Evolutionary conservation across 306 rosid species (phyloP).

Genomic region (Abrus pulchellus): DNA sequence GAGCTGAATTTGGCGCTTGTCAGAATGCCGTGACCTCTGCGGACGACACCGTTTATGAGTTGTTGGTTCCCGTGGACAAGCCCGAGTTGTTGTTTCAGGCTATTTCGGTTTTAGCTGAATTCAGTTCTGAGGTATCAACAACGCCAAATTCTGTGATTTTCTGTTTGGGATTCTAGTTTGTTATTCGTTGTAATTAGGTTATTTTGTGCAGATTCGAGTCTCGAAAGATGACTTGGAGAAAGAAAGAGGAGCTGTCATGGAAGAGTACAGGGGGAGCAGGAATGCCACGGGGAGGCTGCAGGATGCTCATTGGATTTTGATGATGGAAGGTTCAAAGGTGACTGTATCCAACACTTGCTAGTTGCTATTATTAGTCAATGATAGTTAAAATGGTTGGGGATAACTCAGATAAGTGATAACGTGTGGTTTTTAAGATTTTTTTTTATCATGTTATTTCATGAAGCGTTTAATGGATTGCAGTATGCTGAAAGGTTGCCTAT

Average conservation of each 20-base stretch:
- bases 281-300: slow-evolving; percentile 96
- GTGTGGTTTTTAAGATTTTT: too few species aligned
- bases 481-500: slow-evolving; percentile 95
- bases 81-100: slow-evolving; percentile 87
- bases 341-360: slow-evolving; percentile 27
- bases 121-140: slow-evolving; percentile 84
- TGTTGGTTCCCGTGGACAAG: slow-evolving; percentile 94
- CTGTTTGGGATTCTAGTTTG: not conserved
- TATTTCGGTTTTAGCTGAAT: slow-evolving; percentile 86
- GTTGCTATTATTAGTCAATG: not conserved
- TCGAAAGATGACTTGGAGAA: slow-evolving; percentile 85
- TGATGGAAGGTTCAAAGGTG: slow-evolving; percentile 97
- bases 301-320: slow-evolving; percentile 90
- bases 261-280: slow-evolving; percentile 88
- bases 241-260: slow-evolving; percentile 98
- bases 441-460: slow-evolving; percentile 30
- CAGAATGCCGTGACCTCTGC: slow-evolving; percentile 92
- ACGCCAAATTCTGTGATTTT: not conserved
- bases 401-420: not conserved
- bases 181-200: slow-evolving; percentile 26
- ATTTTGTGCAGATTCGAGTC: slow-evolving; percentile 73
- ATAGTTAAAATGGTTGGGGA: slow-evolving; percentile 25
- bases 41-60: slow-evolving; percentile 89
- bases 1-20: slow-evolving; percentile 97
- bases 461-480: slow-evolving; percentile 62